Conservation (phyloP, 176 grass and related monocot species). For the Miscanthus lutarioriparius region DNA sequence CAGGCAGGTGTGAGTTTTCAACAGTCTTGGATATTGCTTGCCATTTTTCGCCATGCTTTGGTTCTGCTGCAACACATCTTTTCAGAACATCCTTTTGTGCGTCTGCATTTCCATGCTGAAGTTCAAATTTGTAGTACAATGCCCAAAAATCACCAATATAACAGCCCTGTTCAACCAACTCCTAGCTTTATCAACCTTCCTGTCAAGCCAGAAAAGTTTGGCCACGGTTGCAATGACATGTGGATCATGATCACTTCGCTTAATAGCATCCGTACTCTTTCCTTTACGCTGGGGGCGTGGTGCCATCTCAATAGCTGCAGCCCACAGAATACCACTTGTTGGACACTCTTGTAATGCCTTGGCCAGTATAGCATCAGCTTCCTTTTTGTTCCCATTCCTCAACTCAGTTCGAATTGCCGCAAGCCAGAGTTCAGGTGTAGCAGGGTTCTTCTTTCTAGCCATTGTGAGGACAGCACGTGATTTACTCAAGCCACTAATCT, state of each 20-base stretch:
- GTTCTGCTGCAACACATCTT: constrained; percentile 52
- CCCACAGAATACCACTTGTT: constrained; percentile 84
- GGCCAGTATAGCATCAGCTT: constrained; percentile 73
- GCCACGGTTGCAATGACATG: constrained; percentile 84
- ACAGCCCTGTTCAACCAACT: constrained; percentile 77
- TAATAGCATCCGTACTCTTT: constrained; percentile 78
- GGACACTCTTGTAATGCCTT: constrained; percentile 86
- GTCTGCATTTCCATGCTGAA: constrained; percentile 73
- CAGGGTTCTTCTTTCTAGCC: constrained; percentile 84
- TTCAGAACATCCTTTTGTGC: constrained; percentile 71
- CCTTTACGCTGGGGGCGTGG: constrained; percentile 68
- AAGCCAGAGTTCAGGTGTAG: constrained; percentile 44
- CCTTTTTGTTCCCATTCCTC: constrained; percentile 1
- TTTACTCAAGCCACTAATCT: constrained; percentile 75
- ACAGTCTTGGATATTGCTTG: constrained; percentile 61
- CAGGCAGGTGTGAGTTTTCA: constrained; percentile 70
- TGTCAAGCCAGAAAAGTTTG: constrained; percentile 82
- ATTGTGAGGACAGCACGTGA: constrained; percentile 82
- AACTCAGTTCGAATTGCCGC: no score
- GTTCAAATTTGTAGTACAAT: constrained; percentile 79
- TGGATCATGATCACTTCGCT: constrained; percentile 67
- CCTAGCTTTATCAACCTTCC: constrained; percentile 44
- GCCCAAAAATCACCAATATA: constrained; percentile 82
- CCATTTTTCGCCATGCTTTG: no score
- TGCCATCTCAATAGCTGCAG: constrained; percentile 79